A percentile compares a stretch with the other conserved stretches of the same genome.
These are phyloP conservation scores for Beauveria bassiana DNA, from an alignment of 2,329 filamentous ascomycete species.

Conservation along the genomic window DNA sequence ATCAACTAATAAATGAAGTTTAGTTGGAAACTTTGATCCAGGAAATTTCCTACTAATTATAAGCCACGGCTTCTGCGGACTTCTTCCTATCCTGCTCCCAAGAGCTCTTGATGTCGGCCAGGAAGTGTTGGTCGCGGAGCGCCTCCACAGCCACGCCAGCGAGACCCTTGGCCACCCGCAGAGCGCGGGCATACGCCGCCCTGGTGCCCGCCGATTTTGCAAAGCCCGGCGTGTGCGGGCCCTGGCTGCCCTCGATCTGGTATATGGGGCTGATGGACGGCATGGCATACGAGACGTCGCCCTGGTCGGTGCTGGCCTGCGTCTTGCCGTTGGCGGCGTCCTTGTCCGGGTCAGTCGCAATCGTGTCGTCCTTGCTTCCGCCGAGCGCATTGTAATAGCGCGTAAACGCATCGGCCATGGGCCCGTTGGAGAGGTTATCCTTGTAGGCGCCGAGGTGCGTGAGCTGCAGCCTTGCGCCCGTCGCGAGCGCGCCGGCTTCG, in stretches of 20 bases:
- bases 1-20: too few relatives aligned
- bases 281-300: constrained; percentile 49
- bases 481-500: constrained; percentile 27
- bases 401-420: constrained; percentile 38
- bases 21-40: too few relatives aligned
- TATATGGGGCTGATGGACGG: constrained; percentile 48
- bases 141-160: constrained; percentile 42
- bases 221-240: constrained; percentile 47
- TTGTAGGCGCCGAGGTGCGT: constrained; percentile 35
- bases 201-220: constrained; percentile 41
- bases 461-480: constrained; percentile 40
- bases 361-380: constrained; percentile 15
- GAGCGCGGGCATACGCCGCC: constrained; percentile 36
- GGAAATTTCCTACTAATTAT: neutral
- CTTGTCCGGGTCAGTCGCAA: constrained; percentile 29
- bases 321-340: constrained; percentile 34
- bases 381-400: constrained; percentile 34
- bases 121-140: constrained; percentile 31
- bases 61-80: neutral
- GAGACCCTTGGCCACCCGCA: constrained; percentile 40
- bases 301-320: constrained; percentile 53
- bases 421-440: constrained; percentile 47
- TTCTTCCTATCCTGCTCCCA: constrained; percentile 10
- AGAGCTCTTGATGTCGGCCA: constrained; percentile 30
- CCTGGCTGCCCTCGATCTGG: constrained; percentile 36